Evolutionary conservation across 2,329 filamentous ascomycete genomes (phyloP), one percentile per base, ranked within the genome.

Genomic region (Alternaria gansuensis): DNA sequence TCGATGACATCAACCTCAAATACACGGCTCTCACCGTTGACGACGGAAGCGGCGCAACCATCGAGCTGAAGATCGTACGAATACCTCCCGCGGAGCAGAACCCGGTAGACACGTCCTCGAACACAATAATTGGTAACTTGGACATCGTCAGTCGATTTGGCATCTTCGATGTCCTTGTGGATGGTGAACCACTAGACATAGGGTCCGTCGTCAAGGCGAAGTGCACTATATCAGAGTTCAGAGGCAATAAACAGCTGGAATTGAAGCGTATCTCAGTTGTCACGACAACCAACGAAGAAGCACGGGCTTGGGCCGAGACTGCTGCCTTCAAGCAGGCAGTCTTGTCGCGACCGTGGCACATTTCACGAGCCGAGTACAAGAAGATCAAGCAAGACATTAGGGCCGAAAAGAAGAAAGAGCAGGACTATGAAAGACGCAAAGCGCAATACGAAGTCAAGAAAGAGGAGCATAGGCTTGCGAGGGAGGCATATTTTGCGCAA

Each of bases 31-130:
- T 89, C 36, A 84, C 81, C 0, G 65, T 89, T 10, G 87, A 89
- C 71, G 87, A 89, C 65, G 83, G 85, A 66, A 87, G 84, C 70
- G 87, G 86, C 34, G 79, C 78, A 0, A 85, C 79, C 5, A 79
- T 89, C 54, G 85, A 88, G 46, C 75, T 88, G 17, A 83, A 82
- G 67, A 81, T 85, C 21, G 79, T 82, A 39, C 73, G 77, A 26
- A 64, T 71, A n/a, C 44, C 73, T 6, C 34, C 71, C 11, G 68
- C 72, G 13, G 62, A 67, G 23, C 66, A 65, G 23, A 66, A 70
- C 26, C 50, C 65, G 9, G 63, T 69, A 40, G 64, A 72, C 23
- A 68, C 67, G 21, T 67, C 73, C 3, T 72, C 75, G 2, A 77
- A 77, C 44, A 79, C 79, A 0, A 62, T 63, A 3, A 63, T 79